These are phyloP conservation scores for Kwoniella sp. DNA, from an alignment of 768 basidiomycete genomes.

Conservation along the genomic window DNA sequence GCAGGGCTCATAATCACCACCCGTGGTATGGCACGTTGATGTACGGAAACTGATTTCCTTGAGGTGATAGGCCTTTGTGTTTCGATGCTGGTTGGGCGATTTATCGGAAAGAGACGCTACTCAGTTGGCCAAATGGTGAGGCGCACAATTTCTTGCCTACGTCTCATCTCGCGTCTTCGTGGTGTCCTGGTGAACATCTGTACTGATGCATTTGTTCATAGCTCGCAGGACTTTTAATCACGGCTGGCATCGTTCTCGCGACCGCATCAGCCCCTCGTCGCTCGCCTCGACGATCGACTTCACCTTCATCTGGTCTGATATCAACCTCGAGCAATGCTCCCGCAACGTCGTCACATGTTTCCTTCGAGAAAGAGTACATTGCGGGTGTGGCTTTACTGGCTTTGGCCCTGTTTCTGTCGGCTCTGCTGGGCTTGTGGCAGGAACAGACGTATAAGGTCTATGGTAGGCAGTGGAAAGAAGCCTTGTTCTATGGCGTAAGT, in stretches of 20 bases:
- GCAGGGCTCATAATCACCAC: constrained; percentile 20
- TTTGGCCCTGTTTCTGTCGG: constrained; percentile 68
- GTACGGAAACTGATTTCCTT: not conserved
- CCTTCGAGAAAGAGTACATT: constrained; percentile 58
- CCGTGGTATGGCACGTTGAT: not conserved
- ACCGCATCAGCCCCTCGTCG: constrained; percentile 63
- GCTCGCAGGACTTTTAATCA: constrained; percentile 70
- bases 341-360: not conserved
- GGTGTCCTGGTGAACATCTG: not conserved
- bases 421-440: constrained; percentile 71
- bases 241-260: constrained; percentile 70
- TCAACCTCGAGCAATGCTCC: not conserved
- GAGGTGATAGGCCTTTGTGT: constrained; percentile 66
- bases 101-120: constrained; percentile 67
- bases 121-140: constrained; percentile 63
- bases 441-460: constrained; percentile 73
- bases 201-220: constrained; percentile 46
- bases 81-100: constrained; percentile 72
- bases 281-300: not conserved
- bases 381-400: constrained; percentile 72
- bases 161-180: not conserved
- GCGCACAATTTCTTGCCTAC: not conserved
- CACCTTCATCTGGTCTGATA: not conserved
- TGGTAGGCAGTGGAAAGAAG: constrained; percentile 79
- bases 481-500: constrained; percentile 77